A percentile compares a stretch with the other conserved stretches of the same genome.
These are phyloP conservation scores for Talaromyces adpressus DNA, from an alignment of 495 filamentous ascomycete species.

Conservation along the genomic window DNA sequence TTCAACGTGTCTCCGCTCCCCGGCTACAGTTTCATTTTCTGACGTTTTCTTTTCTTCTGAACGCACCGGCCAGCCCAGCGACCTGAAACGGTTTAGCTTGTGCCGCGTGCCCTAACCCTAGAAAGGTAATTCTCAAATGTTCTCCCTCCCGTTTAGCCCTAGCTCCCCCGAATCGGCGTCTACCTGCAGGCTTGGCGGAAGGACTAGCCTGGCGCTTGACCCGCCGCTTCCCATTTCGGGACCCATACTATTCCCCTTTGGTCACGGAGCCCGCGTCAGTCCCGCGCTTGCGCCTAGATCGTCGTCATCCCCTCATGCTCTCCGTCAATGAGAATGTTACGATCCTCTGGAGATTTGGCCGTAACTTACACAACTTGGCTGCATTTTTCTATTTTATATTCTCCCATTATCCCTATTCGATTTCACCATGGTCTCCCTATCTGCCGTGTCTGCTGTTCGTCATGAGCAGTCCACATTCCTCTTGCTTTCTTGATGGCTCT, in stretches of 20 bases:
- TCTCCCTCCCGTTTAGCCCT: neutral
- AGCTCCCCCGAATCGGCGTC: neutral
- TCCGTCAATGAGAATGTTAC: neutral
- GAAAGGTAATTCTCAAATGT: neutral
- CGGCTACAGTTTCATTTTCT: neutral
- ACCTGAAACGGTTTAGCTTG: slow-evolving; percentile 3
- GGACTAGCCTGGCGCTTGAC: neutral
- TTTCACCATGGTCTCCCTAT: neutral
- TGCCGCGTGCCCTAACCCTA: neutral
- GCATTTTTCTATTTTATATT: neutral
- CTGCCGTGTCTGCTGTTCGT: neutral
- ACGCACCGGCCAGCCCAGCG: neutral
- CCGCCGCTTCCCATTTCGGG: neutral
- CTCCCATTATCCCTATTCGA: neutral
- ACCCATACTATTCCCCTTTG: neutral
- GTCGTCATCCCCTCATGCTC: neutral
- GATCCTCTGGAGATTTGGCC: neutral
- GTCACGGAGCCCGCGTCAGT: neutral
- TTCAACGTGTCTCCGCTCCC: neutral
- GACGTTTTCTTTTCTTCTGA: neutral
- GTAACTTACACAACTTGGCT: neutral
- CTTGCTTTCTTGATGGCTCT: neutral
- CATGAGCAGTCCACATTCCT: neutral
- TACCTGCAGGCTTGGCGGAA: neutral
- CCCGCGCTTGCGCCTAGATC: slow-evolving; percentile 6